phyloP scores from a whole-genome alignment of 352 stramenopile genomes.

The Globisporangium spinosum region DNA sequence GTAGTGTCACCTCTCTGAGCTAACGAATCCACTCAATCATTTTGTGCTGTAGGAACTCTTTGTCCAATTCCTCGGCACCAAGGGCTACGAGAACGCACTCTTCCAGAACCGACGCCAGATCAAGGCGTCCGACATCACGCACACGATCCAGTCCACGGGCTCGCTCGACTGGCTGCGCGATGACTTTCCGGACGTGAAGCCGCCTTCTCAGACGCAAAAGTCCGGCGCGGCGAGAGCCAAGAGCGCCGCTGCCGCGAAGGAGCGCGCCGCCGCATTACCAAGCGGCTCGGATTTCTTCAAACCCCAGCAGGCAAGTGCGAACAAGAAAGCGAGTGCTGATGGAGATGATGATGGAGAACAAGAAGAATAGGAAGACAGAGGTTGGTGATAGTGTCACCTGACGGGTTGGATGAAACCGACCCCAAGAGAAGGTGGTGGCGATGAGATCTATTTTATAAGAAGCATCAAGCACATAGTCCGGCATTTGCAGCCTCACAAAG shows the following conservation, averaged over 20 bases:
- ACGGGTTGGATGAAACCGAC: neutral
- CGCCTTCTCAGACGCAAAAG: constrained; percentile 4
- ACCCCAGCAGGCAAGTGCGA: constrained; percentile 4
- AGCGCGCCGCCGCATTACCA: constrained; percentile 15
- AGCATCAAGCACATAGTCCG: neutral
- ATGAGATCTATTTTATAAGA: constrained; percentile 13
- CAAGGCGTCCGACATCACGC: constrained; percentile 69
- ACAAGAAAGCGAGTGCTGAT: constrained; percentile 7
- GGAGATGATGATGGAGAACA: neutral
- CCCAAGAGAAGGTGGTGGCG: neutral
- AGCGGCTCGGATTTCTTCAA: constrained; percentile 57
- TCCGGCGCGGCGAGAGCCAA: constrained; percentile 20
- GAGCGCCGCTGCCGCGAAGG: constrained; percentile 21
- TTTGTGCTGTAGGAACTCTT: constrained; percentile 75
- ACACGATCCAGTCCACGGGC: constrained; percentile 69
- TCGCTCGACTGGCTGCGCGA: constrained; percentile 84
- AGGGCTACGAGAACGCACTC: constrained; percentile 83
- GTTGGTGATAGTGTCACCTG: neutral
- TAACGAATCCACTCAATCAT: neutral
- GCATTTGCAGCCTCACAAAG: neutral
- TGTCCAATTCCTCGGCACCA: constrained; percentile 84
- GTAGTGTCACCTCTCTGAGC: neutral
- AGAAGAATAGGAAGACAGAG: neutral
- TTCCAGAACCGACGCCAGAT: constrained; percentile 85
- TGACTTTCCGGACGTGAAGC: constrained; percentile 73